These are phyloP conservation scores for Syncephalastrum monosporum DNA, from an alignment of 371 early-diverging fungal genomes.

Conservation along the genomic window DNA sequence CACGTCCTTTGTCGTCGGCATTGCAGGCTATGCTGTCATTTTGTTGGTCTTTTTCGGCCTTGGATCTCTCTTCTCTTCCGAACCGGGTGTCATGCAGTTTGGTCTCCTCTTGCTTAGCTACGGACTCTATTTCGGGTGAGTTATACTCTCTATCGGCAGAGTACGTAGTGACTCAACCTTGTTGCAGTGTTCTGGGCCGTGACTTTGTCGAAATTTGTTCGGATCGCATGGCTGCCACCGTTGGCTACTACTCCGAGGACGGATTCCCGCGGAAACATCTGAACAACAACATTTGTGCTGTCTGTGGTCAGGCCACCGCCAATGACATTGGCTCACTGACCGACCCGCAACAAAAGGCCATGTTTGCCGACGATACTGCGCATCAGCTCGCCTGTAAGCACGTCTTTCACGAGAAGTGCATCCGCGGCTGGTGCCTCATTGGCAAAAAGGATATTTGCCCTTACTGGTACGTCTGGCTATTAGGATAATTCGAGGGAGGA, in stretches of 20 bases:
- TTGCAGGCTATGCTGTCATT: conserved; percentile 57
- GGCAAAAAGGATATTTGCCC: conserved; percentile 95
- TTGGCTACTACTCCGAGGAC: conserved; percentile 74
- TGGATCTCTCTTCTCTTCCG: conserved; percentile 39
- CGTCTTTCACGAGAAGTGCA: conserved; percentile 88
- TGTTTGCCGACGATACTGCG: conserved; percentile 49
- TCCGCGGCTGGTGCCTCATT: conserved; percentile 93
- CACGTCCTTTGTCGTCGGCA: conserved; percentile 62
- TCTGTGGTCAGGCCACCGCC: conserved; percentile 68
- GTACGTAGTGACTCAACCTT: too few species aligned
- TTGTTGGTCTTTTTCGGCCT: conserved; percentile 62
- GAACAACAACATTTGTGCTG: conserved; percentile 76
- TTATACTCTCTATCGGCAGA: background rate
- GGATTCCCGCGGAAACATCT: conserved; percentile 72
- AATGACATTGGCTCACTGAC: conserved; percentile 23
- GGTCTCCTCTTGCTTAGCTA: conserved; percentile 57
- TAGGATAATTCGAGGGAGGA: background rate
- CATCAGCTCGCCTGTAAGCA: conserved; percentile 78
- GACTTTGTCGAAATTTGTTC: conserved; percentile 85
- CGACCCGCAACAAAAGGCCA: conserved; percentile 25
- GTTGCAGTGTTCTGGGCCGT: conserved; percentile 64
- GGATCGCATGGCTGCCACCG: conserved; percentile 79
- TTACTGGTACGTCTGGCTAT: conserved; percentile 65
- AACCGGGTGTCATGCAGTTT: conserved; percentile 42
- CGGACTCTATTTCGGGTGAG: conserved; percentile 75